phyloP scores from a whole-genome alignment of 2,329 filamentous ascomycete species.

The Neopestalotiopsis clavispora region DNA sequence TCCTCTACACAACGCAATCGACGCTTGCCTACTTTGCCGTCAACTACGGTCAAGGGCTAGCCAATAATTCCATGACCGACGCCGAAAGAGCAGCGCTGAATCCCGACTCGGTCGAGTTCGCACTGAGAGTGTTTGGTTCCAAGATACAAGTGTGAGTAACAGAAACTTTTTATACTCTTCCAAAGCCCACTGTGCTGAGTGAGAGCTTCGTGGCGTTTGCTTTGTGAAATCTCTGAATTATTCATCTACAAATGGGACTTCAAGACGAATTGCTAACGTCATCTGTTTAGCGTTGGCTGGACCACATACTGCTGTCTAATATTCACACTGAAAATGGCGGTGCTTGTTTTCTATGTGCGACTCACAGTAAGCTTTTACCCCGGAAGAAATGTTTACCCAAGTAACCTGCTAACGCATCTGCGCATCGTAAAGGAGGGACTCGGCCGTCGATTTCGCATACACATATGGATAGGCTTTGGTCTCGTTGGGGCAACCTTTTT shows the following conservation, averaged over 20 bases:
- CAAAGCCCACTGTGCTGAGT: background rate
- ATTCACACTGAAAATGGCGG: slow-evolving; percentile 56
- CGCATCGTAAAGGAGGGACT: slow-evolving; percentile 37
- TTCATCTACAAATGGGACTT: no score
- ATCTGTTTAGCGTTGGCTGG: background rate
- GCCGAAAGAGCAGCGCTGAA: slow-evolving; percentile 47
- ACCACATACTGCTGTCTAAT: slow-evolving; percentile 53
- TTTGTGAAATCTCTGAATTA: no score
- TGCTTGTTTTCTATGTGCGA: slow-evolving; percentile 58
- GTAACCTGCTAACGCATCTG: background rate
- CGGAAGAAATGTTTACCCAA: background rate
- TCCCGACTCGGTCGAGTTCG: slow-evolving; percentile 47
- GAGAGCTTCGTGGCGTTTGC: no score
- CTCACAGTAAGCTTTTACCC: slow-evolving; percentile 40
- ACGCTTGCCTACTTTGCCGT: slow-evolving; percentile 52
- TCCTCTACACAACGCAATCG: slow-evolving; percentile 52
- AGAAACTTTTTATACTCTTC: background rate
- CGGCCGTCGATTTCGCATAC: slow-evolving; percentile 42
- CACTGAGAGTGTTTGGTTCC: slow-evolving; percentile 50
- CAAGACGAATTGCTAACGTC: background rate
- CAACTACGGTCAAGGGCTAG: slow-evolving; percentile 50
- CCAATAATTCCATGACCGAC: slow-evolving; percentile 59
- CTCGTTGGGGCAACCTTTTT: slow-evolving; percentile 50
- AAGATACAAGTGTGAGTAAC: slow-evolving; percentile 48
- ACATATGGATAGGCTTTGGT: slow-evolving; percentile 51